Evolutionary conservation across 2,329 filamentous ascomycete genomes (phyloP).

Genomic region (Cylindrodendrum hubeiense): DNA sequence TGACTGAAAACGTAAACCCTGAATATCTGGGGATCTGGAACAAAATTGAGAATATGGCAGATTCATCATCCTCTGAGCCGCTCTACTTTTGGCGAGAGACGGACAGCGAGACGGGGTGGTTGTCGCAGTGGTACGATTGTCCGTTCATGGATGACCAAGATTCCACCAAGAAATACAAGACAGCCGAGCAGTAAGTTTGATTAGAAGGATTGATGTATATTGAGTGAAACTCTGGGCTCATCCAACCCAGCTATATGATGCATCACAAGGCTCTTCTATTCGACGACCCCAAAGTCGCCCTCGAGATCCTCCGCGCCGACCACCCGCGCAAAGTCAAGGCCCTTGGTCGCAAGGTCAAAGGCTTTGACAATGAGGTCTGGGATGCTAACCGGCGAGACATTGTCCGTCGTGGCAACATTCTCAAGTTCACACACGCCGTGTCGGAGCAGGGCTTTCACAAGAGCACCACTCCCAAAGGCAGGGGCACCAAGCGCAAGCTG

Average conservation of each 20-base stretch:
- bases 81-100: constrained; percentile 64
- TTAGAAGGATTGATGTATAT: background rate
- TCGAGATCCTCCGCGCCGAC: constrained; percentile 60
- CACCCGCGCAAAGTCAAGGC: constrained; percentile 62
- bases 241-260: constrained; percentile 63
- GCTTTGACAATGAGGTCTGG: constrained; percentile 67
- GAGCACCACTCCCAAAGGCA: constrained; percentile 36
- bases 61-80: constrained; percentile 27
- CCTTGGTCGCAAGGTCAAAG: constrained; percentile 66
- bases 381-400: constrained; percentile 62
- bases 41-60: constrained; percentile 19
- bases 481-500: constrained; percentile 27
- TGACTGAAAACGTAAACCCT: background rate
- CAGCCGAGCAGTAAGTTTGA: constrained; percentile 63
- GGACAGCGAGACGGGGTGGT: constrained; percentile 62
- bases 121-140: constrained; percentile 73
- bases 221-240: background rate
- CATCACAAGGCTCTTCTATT: constrained; percentile 65
- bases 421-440: constrained; percentile 68
- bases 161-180: constrained; percentile 56
- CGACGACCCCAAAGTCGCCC: constrained; percentile 56
- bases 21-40: background rate
- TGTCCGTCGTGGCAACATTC: constrained; percentile 68
- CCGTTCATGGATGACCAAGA: constrained; percentile 59
- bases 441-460: constrained; percentile 44